Evolutionary conservation across 257 asterid genomes (phyloP).

Genomic region (Solanum pennellii): DNA sequence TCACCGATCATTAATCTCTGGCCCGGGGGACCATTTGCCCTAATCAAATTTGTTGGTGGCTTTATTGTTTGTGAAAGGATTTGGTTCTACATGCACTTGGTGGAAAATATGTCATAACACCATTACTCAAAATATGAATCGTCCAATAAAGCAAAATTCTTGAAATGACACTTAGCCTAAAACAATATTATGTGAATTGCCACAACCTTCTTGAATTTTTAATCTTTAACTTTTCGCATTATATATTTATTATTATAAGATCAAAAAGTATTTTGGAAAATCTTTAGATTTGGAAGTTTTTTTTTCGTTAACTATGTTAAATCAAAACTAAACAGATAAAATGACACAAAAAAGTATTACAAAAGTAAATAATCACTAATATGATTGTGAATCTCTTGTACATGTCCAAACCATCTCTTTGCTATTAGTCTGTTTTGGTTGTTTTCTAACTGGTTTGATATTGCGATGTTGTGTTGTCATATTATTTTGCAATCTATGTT

Average conservation of each 20-base stretch:
- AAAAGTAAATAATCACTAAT: not conserved
- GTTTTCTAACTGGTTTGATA: not conserved
- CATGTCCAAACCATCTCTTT: no score
- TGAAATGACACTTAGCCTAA: not conserved
- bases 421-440: no score
- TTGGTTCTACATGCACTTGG: not conserved
- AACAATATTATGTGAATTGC: not conserved
- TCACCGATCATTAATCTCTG: not conserved
- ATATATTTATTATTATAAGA: no score
- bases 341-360: no score
- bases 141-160: not conserved
- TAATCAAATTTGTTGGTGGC: not conserved
- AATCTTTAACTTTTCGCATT: no score
- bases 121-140: not conserved
- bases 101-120: not conserved
- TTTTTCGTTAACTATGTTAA: no score
- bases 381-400: not conserved
- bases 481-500: not conserved
- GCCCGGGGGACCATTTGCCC: no score
- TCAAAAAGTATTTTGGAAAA: no score
- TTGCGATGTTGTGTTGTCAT: not conserved
- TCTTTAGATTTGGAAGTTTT: no score
- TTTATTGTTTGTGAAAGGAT: not conserved
- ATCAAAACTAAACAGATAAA: no score
- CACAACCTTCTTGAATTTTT: not conserved